phyloP scores from a whole-genome alignment of 192 early-diverging fungal genomes.

The Backusella australiensis region DNA sequence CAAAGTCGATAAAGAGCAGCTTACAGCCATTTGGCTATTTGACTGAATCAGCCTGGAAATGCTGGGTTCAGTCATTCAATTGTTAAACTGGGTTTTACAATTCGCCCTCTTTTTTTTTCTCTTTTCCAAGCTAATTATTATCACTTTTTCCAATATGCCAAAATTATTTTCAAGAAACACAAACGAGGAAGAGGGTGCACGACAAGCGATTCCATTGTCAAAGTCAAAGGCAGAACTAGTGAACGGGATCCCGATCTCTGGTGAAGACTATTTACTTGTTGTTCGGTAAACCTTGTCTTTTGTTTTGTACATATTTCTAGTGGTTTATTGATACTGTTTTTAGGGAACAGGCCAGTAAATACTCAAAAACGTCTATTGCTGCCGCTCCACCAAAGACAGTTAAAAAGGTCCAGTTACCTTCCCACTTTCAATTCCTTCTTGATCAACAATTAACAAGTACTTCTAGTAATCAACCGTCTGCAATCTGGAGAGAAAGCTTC shows the following conservation, averaged over 20 bases:
- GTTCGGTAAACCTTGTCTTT: conserved; percentile 18
- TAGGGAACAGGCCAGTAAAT: conserved; percentile 10
- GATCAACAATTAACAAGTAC: background rate
- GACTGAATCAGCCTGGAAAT: too few species aligned
- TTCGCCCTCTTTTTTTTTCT: background rate
- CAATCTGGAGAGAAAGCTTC: background rate
- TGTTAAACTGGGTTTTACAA: background rate
- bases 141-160: background rate
- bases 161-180: conserved; percentile 3
- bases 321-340: background rate
- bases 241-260: conserved; percentile 22
- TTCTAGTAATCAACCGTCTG: background rate
- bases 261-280: conserved; percentile 33
- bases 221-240: background rate
- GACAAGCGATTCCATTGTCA: conserved; percentile 9
- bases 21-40: too few species aligned
- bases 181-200: background rate
- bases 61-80: background rate
- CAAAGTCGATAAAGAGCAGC: too few species aligned
- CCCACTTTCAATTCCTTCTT: background rate
- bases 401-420: background rate
- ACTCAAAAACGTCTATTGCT: conserved; percentile 8
- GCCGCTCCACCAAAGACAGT: background rate
- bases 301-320: background rate
- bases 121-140: background rate